Evolutionary conservation across 2,329 filamentous ascomycete genomes (phyloP).

Genomic region (Aureobasidium vineae): DNA sequence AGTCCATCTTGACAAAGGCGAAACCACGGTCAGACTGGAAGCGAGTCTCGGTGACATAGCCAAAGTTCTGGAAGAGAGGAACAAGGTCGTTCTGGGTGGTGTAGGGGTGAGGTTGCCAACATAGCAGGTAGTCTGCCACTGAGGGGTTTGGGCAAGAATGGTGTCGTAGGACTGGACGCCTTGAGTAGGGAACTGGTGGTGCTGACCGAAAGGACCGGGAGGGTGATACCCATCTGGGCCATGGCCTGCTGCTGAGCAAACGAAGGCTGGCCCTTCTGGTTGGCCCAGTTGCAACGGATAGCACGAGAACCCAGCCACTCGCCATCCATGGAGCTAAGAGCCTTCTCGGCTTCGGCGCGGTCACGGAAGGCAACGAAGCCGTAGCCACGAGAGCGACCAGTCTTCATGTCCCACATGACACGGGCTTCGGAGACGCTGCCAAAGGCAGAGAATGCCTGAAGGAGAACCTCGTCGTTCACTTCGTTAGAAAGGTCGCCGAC

Average conservation of each 20-base stretch:
- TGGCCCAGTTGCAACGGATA: constrained; percentile 99
- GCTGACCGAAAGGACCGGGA: constrained; percentile 91
- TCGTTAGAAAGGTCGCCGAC: constrained; percentile 97
- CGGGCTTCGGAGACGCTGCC: constrained; percentile 94
- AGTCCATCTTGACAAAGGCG: constrained; percentile 99
- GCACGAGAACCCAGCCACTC: constrained; percentile 98
- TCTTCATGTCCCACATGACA: constrained; percentile 99
- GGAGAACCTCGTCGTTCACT: constrained; percentile 93
- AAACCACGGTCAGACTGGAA: constrained; percentile 98
- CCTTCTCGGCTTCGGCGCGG: constrained; percentile 89
- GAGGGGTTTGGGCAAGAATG: constrained; percentile 89
- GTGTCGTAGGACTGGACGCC: constrained; percentile 97
- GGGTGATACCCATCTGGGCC: constrained; percentile 97
- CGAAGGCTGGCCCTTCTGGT: constrained; percentile 99
- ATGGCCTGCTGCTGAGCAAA: constrained; percentile 97
- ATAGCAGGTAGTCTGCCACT: constrained; percentile 98
- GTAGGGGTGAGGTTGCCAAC: constrained; percentile 96
- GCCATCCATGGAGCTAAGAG: constrained; percentile 95
- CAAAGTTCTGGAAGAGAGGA: constrained; percentile 98
- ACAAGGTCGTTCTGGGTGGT: constrained; percentile 95
- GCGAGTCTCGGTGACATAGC: constrained; percentile 93
- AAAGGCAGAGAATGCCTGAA: constrained; percentile 94
- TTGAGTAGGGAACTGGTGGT: constrained; percentile 89
- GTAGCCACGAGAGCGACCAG: constrained; percentile 92
- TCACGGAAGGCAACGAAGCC: constrained; percentile 98